These are phyloP conservation scores for Phytomonas francai DNA, from an alignment of 208 protist species.

Conservation along the genomic window DNA sequence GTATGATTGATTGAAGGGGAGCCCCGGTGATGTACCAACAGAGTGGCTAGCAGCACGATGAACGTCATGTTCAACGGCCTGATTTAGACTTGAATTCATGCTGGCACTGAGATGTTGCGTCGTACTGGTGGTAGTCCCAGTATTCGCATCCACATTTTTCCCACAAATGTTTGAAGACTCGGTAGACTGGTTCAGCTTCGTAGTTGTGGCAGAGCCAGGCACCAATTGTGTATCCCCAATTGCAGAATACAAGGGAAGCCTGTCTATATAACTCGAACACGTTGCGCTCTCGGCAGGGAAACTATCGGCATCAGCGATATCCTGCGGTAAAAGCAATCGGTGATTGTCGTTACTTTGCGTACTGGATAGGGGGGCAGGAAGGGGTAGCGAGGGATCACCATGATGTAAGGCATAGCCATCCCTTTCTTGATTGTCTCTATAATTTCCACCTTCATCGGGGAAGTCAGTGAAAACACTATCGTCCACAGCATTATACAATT, in stretches of 20 bases:
- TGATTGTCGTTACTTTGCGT: not conserved
- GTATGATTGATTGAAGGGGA: not conserved
- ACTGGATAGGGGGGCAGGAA: not conserved
- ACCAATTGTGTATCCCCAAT: not conserved
- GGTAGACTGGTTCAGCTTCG: not conserved
- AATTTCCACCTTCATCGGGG: constrained; percentile 14
- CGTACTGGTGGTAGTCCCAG: not conserved
- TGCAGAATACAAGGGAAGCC: not conserved
- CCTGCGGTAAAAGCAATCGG: not conserved
- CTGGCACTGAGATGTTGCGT: not conserved
- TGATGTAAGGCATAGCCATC: not conserved
- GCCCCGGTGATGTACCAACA: not conserved
- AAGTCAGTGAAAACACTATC: constrained; percentile 69
- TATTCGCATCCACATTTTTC: not conserved
- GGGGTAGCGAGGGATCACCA: not conserved
- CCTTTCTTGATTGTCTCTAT: constrained; percentile 2
- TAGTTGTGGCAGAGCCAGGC: not conserved
- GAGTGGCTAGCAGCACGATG: not conserved
- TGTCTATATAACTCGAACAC: not conserved
- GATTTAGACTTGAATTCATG: not conserved
- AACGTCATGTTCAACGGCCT: not conserved
- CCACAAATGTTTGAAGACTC: not conserved
- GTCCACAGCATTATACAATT: constrained; percentile 59
- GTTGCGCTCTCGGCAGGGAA: not conserved
- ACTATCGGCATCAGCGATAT: not conserved